phyloP scores from a whole-genome alignment of 169 alveolate species.

The Plasmodium coatneyi region DNA sequence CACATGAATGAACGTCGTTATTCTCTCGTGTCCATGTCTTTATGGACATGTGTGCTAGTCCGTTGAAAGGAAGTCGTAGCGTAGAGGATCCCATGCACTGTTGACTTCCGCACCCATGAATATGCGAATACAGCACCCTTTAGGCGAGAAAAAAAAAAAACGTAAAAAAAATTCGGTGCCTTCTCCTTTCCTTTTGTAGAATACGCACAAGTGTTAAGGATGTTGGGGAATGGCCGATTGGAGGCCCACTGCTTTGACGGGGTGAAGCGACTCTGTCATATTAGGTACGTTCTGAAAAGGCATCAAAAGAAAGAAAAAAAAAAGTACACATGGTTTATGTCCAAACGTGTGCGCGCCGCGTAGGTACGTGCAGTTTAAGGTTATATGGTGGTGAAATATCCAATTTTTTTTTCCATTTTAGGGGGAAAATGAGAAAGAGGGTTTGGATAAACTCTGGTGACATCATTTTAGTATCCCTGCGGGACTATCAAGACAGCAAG shows the following conservation, averaged over 20 bases:
- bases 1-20: not conserved
- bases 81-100: not conserved
- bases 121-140: not conserved
- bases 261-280: conserved; percentile 96
- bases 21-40: not conserved
- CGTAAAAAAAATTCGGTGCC: not conserved
- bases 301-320: not conserved
- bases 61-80: not conserved
- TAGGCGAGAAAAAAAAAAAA: not conserved
- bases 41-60: not conserved
- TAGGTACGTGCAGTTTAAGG: not conserved
- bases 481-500: conserved; percentile 98
- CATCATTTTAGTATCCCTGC: conserved; percentile 94
- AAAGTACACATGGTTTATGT: not conserved
- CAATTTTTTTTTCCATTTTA: conserved; percentile 6
- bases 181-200: conserved; percentile 79
- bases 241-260: conserved; percentile 99
- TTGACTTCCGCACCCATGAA: not conserved
- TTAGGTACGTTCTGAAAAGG: conserved; percentile 83
- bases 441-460: conserved; percentile 99
- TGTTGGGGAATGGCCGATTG: conserved; percentile 99
- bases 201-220: conserved; percentile 96
- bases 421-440: conserved; percentile 97
- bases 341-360: not conserved
- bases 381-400: not conserved